Evolutionary conservation across 768 basidiomycete genomes (phyloP), one percentile per base, ranked within the genome.

Genomic region (Sarcodon aspratus): DNA sequence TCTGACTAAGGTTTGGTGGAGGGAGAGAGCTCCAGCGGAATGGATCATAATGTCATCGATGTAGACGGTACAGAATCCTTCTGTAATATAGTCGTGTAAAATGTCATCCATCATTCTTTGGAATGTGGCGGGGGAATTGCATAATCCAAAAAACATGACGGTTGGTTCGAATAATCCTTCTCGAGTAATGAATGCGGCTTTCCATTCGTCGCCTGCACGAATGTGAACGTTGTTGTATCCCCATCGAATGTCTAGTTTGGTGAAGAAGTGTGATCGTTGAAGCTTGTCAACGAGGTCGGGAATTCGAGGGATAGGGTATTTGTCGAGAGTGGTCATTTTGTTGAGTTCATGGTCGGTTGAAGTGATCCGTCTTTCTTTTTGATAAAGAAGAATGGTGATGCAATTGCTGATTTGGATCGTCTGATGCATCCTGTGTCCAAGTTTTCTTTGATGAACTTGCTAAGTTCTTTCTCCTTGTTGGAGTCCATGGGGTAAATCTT

Each of bases 41-140:
- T 60, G 71, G 47, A 74, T 64, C 0, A 74, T 62, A 18, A 71
- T 67, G 49, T 72, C 62, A 46, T 73, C 68, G 13, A 72, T 49
- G 49, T 73, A 74, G 0, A 73, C 63, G 6, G 72, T 56, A 1
- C 70, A 58, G 12, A 44, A 33, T 0, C 61, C 61, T 36, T 55
- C 17, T 11, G 55, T 52, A 17, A 69, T 58, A 47, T 63, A 5
- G 43, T 66, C 57, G 5, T 53, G 21, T 17, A 66, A 54, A 10
- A 63, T 52, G 55, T 61, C 52, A 53, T 62, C 56, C 52, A 59
- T 59, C 56, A 61, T 59, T 2, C 18, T 46, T 21, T 62, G 59
- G 53, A 72, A 73, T 0, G 64, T 62, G 0, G 64, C 63, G 11
- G 63, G 62, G 6, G 54, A 55, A 46, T 73, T 69, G 15, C 49